Conservation (phyloP, 352 stramenopile genomes). For the Pythium chondricola region DNA sequence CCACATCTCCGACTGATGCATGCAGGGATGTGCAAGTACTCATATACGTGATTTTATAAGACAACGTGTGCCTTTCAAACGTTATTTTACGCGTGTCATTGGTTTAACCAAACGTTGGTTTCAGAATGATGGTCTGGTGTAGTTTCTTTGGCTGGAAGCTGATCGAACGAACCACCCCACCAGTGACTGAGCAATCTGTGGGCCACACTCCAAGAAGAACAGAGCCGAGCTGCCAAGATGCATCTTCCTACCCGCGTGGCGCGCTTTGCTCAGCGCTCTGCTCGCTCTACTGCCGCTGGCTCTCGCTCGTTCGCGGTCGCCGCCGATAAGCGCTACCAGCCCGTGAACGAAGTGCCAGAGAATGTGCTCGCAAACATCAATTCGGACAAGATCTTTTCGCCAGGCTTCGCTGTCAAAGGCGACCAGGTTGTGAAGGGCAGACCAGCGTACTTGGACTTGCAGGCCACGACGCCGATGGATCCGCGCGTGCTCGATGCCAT, state of each 20-base stretch:
- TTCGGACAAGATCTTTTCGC: slow-evolving; percentile 76
- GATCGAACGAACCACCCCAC: slow-evolving; percentile 9
- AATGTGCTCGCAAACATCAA: slow-evolving; percentile 80
- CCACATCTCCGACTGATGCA: too few relatives aligned
- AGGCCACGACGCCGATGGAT: slow-evolving; percentile 98
- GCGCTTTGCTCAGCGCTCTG: too few relatives aligned
- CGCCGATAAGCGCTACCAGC: slow-evolving; percentile 80
- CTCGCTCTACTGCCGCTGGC: not conserved
- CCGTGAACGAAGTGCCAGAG: slow-evolving; percentile 76
- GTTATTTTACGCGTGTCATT: slow-evolving; percentile 13
- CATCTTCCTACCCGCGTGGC: slow-evolving; percentile 3
- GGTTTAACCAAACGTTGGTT: slow-evolving; percentile 20
- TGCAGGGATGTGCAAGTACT: too few relatives aligned
- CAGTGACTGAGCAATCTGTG: not conserved
- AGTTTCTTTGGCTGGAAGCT: slow-evolving; percentile 13
- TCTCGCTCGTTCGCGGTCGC: slow-evolving; percentile 26
- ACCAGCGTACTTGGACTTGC: slow-evolving; percentile 93
- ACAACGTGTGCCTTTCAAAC: too few relatives aligned
- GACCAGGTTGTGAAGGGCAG: slow-evolving; percentile 68
- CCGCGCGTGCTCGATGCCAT: slow-evolving; percentile 98
- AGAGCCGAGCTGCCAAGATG: too few relatives aligned
- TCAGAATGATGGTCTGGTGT: slow-evolving; percentile 11
- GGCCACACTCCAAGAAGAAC: too few relatives aligned
- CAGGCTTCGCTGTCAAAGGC: slow-evolving; percentile 70
- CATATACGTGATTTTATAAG: too few relatives aligned